Base-by-base conservation (phyloP, 2,329 filamentous ascomycete genomes). In the Monilinia vaccinii-corymbosi region DNA sequence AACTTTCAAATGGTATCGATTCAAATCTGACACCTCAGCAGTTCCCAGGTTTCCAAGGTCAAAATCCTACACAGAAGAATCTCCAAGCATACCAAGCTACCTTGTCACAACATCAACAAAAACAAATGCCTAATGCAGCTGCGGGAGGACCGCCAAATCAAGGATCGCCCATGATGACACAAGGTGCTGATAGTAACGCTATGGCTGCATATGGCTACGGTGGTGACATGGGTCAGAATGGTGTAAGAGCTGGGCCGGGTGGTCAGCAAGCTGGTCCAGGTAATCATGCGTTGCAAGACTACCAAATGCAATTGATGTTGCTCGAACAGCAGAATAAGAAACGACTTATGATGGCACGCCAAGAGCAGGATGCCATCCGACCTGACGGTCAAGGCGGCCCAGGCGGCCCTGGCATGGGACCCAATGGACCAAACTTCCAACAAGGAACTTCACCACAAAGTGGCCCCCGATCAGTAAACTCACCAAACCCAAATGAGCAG, bases 241-340 rank as follows among this genome's bases (percentile, higher is more conserved):
- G 76, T 56, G 87, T 90, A 77, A 81, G 87, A 59, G 74, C 75
- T 38, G 79, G 60, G 31, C 79, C 80, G 23, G 78, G 75, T 48
- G 81, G 76, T 58, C 87, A 89, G 76, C 80, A 86, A 56, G 76
- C 78, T 32, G 78, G 75, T 44, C 77, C 63, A 34, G 69, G 69
- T 73, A 93, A 91, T 71, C 88, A 92, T 72, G 89, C 89, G 25
- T 78, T 93, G 49, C 88, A 92, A 73, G 89, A 94, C 72, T 93
- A 93, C 69, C 89, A 93, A 76, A 92, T 92, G 88, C 89, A 93
- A 72, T 76, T 93, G 71, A 93, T 92, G 89, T 75, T 92, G 53
- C 80, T 93, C 18, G 89, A 93, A 74, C 89, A 92, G 74, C 88
- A 93, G 74, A 93, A 93, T 69, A 93, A 92, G 79, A 92, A 91